Evolutionary conservation across 1,284 basidiomycete genomes (phyloP).

Genomic region (Ceratorhiza oryzae-sativae): DNA sequence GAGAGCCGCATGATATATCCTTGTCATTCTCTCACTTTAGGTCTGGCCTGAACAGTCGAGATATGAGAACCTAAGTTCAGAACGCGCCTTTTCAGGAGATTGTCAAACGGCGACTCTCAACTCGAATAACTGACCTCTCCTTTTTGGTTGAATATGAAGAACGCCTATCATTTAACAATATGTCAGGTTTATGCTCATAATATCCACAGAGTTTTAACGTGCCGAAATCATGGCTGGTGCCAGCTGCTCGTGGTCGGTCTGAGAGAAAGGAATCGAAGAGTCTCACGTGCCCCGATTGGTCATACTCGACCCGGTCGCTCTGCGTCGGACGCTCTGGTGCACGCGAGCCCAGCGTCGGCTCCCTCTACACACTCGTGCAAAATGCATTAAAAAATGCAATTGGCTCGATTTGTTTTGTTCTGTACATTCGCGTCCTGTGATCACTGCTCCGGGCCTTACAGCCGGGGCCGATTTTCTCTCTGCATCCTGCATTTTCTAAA

Average conservation of each 20-base stretch:
- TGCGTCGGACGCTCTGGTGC: too few species aligned
- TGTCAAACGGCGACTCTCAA: constrained; percentile 2
- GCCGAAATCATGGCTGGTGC: constrained; percentile 16
- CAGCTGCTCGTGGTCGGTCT: not conserved
- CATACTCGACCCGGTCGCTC: too few species aligned
- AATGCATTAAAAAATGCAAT: too few species aligned
- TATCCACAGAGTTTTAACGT: not conserved
- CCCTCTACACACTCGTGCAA: too few species aligned
- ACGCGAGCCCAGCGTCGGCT: too few species aligned
- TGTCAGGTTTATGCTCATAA: not conserved
- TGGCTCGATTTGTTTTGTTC: too few species aligned
- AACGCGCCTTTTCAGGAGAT: constrained; percentile 12
- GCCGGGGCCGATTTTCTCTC: too few species aligned
- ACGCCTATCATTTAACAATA: constrained; percentile 67
- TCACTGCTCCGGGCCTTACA: too few species aligned
- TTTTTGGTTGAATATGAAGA: constrained; percentile 98
- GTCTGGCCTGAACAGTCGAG: constrained; percentile 89
- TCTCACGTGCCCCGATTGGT: constrained; percentile 26
- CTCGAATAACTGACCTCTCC: constrained; percentile 73
- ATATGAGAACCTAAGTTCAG: constrained; percentile 81
- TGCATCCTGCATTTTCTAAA: too few species aligned
- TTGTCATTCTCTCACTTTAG: constrained; percentile 73
- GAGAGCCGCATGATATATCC: not conserved
- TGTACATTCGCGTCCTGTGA: too few species aligned
- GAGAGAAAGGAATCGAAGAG: not conserved